Percentiles rank a stretch among this genome's conserved stretches.
phyloP scores from a whole-genome alignment of 306 rosid species.

The Potentilla sterilis region DNA sequence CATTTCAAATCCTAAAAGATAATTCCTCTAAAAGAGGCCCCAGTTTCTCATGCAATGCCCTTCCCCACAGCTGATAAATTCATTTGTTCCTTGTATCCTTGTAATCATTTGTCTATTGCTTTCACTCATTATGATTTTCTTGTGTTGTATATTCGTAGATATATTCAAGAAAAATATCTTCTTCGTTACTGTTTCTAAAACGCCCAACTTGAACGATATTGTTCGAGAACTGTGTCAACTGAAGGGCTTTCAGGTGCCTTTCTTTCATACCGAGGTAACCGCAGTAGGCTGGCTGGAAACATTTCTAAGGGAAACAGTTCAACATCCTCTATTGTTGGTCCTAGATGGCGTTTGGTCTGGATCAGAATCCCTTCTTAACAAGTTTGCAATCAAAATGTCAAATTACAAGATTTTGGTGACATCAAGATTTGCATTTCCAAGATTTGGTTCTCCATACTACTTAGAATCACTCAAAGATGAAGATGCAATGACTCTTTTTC shows the following conservation, averaged over 20 bases:
- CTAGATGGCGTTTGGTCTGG: constrained; percentile 28
- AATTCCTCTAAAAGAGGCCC: no score
- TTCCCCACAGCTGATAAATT: no score
- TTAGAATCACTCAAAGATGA: constrained; percentile 38
- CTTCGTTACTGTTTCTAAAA: constrained; percentile 39
- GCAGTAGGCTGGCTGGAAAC: constrained; percentile 5
- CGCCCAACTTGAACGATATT: constrained; percentile 30
- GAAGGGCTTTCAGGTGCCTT: background rate
- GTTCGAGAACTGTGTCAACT: constrained; percentile 33
- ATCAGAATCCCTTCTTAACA: constrained; percentile 28
- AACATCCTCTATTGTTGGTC: constrained; percentile 9
- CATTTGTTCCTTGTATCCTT: no score
- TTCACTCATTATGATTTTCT: no score
- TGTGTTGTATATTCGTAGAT: constrained; percentile 23
- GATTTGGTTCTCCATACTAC: constrained; percentile 24
- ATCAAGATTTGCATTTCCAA: constrained; percentile 21
- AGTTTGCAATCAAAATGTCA: constrained; percentile 31
- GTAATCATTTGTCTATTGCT: no score
- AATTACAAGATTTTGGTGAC: constrained; percentile 4
- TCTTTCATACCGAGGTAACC: constrained; percentile 36
- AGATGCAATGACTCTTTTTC: constrained; percentile 42
- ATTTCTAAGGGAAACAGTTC: constrained; percentile 5
- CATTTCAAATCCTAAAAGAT: no score
- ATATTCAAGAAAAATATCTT: constrained; percentile 38
- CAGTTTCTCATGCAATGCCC: no score